Evolutionary conservation across 768 basidiomycete species (phyloP).

Genomic region (Amylocystis lapponica): DNA sequence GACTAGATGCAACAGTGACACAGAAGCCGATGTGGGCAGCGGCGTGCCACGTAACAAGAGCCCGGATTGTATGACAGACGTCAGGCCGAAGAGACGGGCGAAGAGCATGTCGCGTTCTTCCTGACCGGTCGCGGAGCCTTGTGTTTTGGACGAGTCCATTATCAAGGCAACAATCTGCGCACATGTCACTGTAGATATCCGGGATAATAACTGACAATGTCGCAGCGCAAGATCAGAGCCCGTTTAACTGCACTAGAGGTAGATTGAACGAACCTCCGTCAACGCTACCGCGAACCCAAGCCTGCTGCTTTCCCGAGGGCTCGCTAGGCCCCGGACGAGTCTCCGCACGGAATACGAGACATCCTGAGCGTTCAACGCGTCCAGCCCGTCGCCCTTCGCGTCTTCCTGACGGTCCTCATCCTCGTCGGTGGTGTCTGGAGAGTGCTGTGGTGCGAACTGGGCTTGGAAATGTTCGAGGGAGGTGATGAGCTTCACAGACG

Average conservation of each 20-base stretch:
- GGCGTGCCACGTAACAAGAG: slow-evolving; percentile 62
- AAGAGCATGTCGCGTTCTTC: slow-evolving; percentile 93
- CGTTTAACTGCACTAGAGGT: slow-evolving; percentile 1
- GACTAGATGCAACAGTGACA: slow-evolving; percentile 46
- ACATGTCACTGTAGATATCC: slow-evolving; percentile 73
- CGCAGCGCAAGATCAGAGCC: slow-evolving; percentile 1
- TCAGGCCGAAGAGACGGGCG: slow-evolving; percentile 87
- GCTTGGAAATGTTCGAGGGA: slow-evolving; percentile 84
- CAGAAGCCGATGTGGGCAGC: slow-evolving; percentile 47
- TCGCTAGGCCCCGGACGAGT: slow-evolving; percentile 82
- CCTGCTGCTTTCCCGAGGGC: slow-evolving; percentile 88
- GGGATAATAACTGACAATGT: slow-evolving; percentile 62
- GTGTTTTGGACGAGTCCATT: slow-evolving; percentile 60
- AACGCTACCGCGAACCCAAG: slow-evolving; percentile 94
- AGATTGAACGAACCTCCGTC: slow-evolving; percentile 65
- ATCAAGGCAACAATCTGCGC: slow-evolving; percentile 73
- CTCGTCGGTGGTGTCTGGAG: slow-evolving; percentile 24
- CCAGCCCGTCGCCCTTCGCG: slow-evolving; percentile 47
- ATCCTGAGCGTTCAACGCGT: slow-evolving; percentile 78
- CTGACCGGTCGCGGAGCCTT: slow-evolving; percentile 78
- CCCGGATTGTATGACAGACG: slow-evolving; percentile 79
- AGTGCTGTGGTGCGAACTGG: slow-evolving; percentile 47
- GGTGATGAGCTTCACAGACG: slow-evolving; percentile 77
- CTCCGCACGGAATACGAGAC: slow-evolving; percentile 89
- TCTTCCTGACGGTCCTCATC: slow-evolving; percentile 42